phyloP scores from a whole-genome alignment of 2,329 filamentous ascomycete genomes.

The Pseudogymnoascus sp. region DNA sequence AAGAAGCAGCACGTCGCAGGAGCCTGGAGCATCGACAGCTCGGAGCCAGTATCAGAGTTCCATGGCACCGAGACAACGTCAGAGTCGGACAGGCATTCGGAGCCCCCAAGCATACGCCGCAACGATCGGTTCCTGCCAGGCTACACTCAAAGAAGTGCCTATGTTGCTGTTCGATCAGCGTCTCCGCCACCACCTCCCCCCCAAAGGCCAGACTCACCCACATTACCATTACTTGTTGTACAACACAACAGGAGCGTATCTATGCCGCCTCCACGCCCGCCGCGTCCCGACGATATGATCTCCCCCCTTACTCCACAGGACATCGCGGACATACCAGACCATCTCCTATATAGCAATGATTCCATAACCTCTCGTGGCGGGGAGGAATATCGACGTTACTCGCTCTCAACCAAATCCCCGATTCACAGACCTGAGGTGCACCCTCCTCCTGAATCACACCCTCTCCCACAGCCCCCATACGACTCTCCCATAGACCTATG shows the following conservation, averaged over 20 bases:
- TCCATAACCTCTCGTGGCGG: not conserved
- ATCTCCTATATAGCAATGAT: not conserved
- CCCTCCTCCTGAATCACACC: not conserved
- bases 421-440: not conserved
- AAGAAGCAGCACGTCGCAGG: not conserved
- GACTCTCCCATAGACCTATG: not conserved
- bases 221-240: not conserved
- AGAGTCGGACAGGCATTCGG: not conserved
- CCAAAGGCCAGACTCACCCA: not conserved
- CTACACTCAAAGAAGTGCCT: not conserved
- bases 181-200: not conserved
- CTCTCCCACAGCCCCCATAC: not conserved
- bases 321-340: not conserved
- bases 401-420: not conserved
- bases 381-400: not conserved
- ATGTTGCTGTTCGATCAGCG: not conserved
- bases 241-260: not conserved
- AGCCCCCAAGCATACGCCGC: not conserved
- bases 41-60: not conserved
- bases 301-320: not conserved
- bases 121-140: not conserved
- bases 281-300: not conserved
- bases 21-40: not conserved
- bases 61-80: not conserved
- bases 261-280: not conserved